phyloP scores from a whole-genome alignment of 202 grass and related monocot genomes.

The Panicum virgatum region DNA sequence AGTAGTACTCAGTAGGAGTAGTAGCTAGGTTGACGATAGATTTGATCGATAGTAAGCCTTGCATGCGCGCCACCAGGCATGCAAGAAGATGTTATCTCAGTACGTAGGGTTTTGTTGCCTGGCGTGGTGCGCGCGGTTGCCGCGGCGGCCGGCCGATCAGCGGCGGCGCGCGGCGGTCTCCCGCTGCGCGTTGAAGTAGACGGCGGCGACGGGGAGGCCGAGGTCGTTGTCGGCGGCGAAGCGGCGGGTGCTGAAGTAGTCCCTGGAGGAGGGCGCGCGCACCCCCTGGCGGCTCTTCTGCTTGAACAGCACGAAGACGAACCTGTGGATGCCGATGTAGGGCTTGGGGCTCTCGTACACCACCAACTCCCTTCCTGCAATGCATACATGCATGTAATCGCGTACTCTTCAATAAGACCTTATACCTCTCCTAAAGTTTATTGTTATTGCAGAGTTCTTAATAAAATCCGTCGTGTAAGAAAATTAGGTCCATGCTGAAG shows the following conservation, averaged over 20 bases:
- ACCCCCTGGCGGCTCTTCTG: constrained; percentile 68
- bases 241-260: constrained; percentile 82
- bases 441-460: neutral
- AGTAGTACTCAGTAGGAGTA: neutral
- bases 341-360: constrained; percentile 88
- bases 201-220: constrained; percentile 85
- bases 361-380: constrained; percentile 81
- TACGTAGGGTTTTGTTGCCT: neutral
- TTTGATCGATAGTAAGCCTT: neutral
- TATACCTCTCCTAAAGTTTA: neutral
- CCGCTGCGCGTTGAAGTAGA: constrained; percentile 97
- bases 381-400: constrained; percentile 31
- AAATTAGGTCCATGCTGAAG: neutral
- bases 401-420: too few species aligned
- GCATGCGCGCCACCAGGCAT: constrained; percentile 22
- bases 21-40: constrained; percentile 19
- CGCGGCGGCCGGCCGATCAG: constrained; percentile 8
- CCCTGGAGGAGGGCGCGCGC: constrained; percentile 50
- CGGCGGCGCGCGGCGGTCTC: constrained; percentile 93
- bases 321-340: constrained; percentile 96
- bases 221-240: constrained; percentile 83
- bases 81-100: neutral
- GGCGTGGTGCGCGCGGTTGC: neutral
- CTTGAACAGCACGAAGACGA: constrained; percentile 85
- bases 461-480: constrained; percentile 15